Base-by-base conservation (phyloP, 2,329 filamentous ascomycete genomes). In the Cadophora sp. region DNA sequence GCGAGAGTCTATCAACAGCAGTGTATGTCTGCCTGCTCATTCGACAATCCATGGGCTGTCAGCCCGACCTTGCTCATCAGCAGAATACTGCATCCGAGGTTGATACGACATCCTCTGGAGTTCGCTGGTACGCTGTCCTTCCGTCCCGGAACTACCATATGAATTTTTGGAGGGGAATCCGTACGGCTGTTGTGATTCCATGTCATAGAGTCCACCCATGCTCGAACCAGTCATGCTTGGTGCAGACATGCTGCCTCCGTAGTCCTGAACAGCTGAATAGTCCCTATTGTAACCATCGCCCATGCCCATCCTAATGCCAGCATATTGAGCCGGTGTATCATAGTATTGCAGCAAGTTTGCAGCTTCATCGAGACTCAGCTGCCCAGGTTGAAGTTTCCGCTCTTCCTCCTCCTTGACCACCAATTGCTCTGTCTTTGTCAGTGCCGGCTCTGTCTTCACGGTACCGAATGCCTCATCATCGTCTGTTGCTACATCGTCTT, bases 41-140 rank as follows among this genome's bases (percentile, higher is more conserved):
- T 73, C 71, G 27, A 74, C 66, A 60, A 72, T 67, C 5, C 72
- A 37, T n/a, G 72, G 71, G 40, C 69, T 70, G 14, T 73, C 73
- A 4, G 71, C 61, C 11, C 61, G 65, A 5, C 70, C 72, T 48
- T 64, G 67, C 4, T 60, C 66, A 8, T 68, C 66, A 12, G 65
- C 34, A 26, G 58, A 48, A 34, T 68, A 67, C 31, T 43, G 53
- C 43, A 64, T 62, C 59, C 62, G 26, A 1, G 48, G 59, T 34
- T 68, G 66, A 64, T 67, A 69, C 2, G 64, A 56, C 27, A 64
- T 55, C 51, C 31, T 37, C 56, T 64, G 61, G 7, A 31, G 29
- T 55, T 61, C 37, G 55, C 62, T 34, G 66, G 61, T 48, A 29
- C 65, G 58, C 37, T 68, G 26, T 16, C 59, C 46, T 46, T 24